Conservation (phyloP, 768 basidiomycete species). For the Auricularia auricula-judae region DNA sequence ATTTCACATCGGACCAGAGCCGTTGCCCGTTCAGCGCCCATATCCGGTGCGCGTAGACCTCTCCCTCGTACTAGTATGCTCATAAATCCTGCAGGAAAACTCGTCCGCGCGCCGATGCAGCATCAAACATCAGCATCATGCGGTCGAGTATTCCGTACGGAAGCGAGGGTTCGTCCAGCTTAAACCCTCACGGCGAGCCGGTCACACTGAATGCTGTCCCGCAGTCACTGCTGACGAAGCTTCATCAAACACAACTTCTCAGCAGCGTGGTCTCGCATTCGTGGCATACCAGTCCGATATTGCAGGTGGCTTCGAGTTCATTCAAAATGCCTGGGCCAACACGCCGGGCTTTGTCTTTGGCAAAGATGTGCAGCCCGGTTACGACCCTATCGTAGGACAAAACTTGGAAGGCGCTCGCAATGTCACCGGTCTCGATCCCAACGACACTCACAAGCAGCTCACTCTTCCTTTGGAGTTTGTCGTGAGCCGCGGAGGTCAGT, state of each 20-base stretch:
- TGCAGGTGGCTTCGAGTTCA: constrained; percentile 26
- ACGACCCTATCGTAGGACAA: not conserved
- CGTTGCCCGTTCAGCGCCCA: constrained; percentile 38
- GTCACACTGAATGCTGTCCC: not conserved
- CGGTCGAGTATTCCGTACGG: constrained; percentile 28
- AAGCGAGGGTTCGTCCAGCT: constrained; percentile 7
- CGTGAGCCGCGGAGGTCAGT: not conserved
- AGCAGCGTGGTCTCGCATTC: constrained; percentile 19
- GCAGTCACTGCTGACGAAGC: not conserved
- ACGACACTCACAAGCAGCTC: not conserved
- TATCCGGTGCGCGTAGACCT: constrained; percentile 16
- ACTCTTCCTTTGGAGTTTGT: not conserved
- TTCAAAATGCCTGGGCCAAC: constrained; percentile 9
- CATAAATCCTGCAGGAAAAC: constrained; percentile 21
- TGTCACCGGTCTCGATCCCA: not conserved
- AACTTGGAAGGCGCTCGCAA: not conserved
- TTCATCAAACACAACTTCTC: not conserved
- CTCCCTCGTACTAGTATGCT: not conserved
- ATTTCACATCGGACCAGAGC: constrained; percentile 4
- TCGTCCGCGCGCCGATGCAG: constrained; percentile 22
- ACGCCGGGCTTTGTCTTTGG: not conserved
- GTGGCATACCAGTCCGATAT: constrained; percentile 26
- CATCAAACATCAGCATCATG: constrained; percentile 15
- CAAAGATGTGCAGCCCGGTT: not conserved
- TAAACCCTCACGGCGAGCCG: constrained; percentile 1